Percentiles rank a stretch among this genome's conserved stretches.
phyloP scores from a whole-genome alignment of 2,329 filamentous ascomycete genomes.

The Colletotrichum tabaci region DNA sequence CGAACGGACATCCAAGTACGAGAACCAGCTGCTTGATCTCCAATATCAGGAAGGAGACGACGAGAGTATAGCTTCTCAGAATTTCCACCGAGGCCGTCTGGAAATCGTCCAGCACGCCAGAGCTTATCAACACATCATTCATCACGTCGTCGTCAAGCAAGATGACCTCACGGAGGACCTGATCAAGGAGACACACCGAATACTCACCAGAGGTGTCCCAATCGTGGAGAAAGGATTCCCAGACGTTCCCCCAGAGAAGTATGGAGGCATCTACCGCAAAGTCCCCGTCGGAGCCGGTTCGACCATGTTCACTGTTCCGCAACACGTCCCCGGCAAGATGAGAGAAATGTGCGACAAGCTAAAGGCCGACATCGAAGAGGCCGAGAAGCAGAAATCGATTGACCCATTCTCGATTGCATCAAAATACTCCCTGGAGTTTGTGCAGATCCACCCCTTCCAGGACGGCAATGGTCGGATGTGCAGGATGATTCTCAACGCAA shows the following conservation, averaged over 20 bases:
- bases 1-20: neutral
- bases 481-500: constrained; percentile 46
- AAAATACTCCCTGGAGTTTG: constrained; percentile 43
- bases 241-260: constrained; percentile 24
- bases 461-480: constrained; percentile 45
- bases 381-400: constrained; percentile 19
- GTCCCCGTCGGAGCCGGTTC: constrained; percentile 39
- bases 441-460: constrained; percentile 45
- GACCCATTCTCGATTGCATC: constrained; percentile 44
- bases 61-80: neutral
- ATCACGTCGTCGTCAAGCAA: neutral
- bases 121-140: constrained; percentile 1
- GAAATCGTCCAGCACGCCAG: constrained; percentile 1
- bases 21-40: neutral
- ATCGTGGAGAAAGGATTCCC: neutral
- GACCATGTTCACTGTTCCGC: constrained; percentile 41
- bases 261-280: constrained; percentile 41
- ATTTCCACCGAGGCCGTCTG: neutral
- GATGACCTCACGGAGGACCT: constrained; percentile 4
- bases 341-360: constrained; percentile 37
- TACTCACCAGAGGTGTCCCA: neutral
- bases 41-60: neutral
- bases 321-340: constrained; percentile 40
- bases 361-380: constrained; percentile 28
- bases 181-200: neutral